phyloP scores from a whole-genome alignment of 2,329 filamentous ascomycete genomes.

The Colletotrichum simmondsii region DNA sequence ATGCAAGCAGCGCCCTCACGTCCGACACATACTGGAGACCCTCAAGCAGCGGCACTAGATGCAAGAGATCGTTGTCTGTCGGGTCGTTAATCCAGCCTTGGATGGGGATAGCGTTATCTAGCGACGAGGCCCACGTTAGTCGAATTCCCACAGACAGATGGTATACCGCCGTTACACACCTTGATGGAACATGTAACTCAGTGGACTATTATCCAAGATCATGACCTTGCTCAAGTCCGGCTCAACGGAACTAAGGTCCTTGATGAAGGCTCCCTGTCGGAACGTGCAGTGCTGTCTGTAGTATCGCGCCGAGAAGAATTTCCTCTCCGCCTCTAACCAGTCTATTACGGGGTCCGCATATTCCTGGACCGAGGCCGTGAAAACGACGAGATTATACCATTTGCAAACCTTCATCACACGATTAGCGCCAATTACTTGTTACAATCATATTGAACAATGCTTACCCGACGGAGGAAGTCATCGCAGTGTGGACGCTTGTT shows the following conservation, averaged over 20 bases:
- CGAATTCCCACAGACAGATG: background rate
- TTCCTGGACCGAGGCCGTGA: conserved; percentile 97
- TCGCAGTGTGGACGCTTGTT: conserved; percentile 98
- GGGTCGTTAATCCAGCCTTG: conserved; percentile 99
- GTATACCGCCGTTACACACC: conserved; percentile 65
- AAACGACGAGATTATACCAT: conserved; percentile 98
- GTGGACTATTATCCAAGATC: conserved; percentile 97
- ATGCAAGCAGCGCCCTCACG: conserved; percentile 87
- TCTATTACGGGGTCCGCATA: conserved; percentile 99
- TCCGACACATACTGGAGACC: conserved; percentile 97
- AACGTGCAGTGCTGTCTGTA: conserved; percentile 98
- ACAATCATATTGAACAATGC: conserved; percentile 31
- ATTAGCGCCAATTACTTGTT: background rate
- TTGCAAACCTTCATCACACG: conserved; percentile 75
- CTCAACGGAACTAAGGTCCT: conserved; percentile 95
- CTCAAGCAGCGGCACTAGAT: conserved; percentile 91
- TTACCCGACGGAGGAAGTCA: conserved; percentile 88
- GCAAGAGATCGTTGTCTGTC: conserved; percentile 93
- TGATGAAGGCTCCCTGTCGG: conserved; percentile 96
- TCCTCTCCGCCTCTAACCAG: conserved; percentile 96
- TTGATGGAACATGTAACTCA: conserved; percentile 99
- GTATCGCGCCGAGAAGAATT: conserved; percentile 93
- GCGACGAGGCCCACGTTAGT: background rate
- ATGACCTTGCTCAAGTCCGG: conserved; percentile 97
- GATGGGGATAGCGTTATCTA: conserved; percentile 98